These are phyloP conservation scores for Tirmania nivea DNA, from an alignment of 495 filamentous ascomycete species.

Conservation along the genomic window DNA sequence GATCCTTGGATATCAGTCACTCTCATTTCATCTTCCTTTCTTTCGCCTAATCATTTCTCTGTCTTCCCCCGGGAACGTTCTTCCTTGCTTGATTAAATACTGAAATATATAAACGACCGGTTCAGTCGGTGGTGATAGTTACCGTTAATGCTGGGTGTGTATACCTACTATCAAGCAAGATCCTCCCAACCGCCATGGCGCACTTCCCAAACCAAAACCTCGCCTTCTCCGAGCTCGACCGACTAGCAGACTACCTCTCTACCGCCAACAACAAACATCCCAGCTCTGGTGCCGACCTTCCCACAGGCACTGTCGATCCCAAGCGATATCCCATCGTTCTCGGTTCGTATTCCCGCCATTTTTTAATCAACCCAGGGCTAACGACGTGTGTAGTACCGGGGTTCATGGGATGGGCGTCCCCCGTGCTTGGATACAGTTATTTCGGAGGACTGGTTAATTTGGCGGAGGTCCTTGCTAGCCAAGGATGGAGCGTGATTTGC, in stretches of 20 bases:
- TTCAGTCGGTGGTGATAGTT: no score
- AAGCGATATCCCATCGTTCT: not conserved
- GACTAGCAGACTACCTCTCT: not conserved
- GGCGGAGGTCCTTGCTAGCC: not conserved
- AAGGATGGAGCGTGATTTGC: not conserved
- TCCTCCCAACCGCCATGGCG: not conserved
- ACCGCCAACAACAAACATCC: not conserved
- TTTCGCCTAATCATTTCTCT: no score
- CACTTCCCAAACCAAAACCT: not conserved
- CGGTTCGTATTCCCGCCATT: no score
- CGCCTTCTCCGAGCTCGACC: not conserved
- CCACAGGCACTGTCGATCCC: not conserved
- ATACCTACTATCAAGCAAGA: no score
- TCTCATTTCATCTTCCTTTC: no score
- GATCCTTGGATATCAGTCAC: no score
- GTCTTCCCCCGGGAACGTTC: no score
- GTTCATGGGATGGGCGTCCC: not conserved
- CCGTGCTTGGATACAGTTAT: not conserved
- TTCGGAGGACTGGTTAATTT: not conserved
- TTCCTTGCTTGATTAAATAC: no score
- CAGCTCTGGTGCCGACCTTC: not conserved
- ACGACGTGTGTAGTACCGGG: not conserved
- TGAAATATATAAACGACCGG: no score
- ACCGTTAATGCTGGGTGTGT: no score
- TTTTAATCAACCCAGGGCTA: no score